Evolutionary conservation across 2,329 filamentous ascomycete species (phyloP).

Genomic region (Nigrograna mackinnonii): DNA sequence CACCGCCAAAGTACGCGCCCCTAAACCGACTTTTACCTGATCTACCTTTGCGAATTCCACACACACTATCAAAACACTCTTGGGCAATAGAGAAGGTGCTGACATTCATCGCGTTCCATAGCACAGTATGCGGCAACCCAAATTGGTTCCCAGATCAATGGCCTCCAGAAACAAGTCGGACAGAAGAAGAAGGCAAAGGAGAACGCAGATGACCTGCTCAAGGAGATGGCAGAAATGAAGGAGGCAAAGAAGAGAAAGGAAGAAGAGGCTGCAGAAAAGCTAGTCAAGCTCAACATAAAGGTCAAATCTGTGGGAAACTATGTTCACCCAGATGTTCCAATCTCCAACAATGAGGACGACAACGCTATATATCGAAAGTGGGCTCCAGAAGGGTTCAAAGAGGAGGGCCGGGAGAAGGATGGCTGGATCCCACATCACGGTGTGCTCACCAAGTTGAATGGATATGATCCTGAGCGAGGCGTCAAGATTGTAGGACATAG

Average conservation of each 20-base stretch:
- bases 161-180: conserved; percentile 85
- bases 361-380: conserved; percentile 78
- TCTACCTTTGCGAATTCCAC: conserved; percentile 1
- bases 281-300: conserved; percentile 73
- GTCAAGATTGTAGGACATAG: conserved; percentile 89
- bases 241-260: conserved; percentile 81
- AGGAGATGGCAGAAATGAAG: conserved; percentile 76
- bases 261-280: conserved; percentile 75
- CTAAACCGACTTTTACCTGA: no score
- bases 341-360: conserved; percentile 86
- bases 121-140: conserved; percentile 79
- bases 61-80: conserved; percentile 1
- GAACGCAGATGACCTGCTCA: conserved; percentile 77
- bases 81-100: conserved; percentile 10
- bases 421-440: conserved; percentile 90
- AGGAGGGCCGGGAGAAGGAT: conserved; percentile 71
- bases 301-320: conserved; percentile 82
- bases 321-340: conserved; percentile 76
- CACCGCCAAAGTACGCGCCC: conserved; percentile 68
- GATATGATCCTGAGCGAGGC: conserved; percentile 84
- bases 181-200: conserved; percentile 91
- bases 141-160: conserved; percentile 83
- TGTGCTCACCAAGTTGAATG: conserved; percentile 83
- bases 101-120: conserved; percentile 29
- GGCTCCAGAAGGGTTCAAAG: conserved; percentile 74